Base-by-base conservation (phyloP, 805 yeast genomes). In the Candida fluviatilis region DNA sequence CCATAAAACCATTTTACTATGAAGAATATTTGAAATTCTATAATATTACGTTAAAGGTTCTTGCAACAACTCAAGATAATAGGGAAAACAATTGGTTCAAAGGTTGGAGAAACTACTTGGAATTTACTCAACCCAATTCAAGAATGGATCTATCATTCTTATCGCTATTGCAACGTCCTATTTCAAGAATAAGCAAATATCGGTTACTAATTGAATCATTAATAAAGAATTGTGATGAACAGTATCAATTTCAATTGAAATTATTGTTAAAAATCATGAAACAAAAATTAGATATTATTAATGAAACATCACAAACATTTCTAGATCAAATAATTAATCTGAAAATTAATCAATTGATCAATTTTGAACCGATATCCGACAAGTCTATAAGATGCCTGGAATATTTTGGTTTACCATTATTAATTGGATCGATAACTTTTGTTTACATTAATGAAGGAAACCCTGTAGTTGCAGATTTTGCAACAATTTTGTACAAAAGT, bases 151-250 rank as follows among this genome's bases (percentile, higher is more conserved):
- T 77, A 18, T 71, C 83, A 4, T 75, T 80, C 35, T 48, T 54
- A 23, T 77, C 83, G 0, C 60, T 79, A 43, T 54, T 75, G 19
- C 80, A 76, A 47, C 69, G 67, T 53, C 84, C 85, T 3, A 61
- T 76, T 8, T 55, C 71, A 29, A 54, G 84, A 44, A 58, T 74
- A 6, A 54, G 71, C 3, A 75, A 76, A 45, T 78, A 78, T 49
- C 64, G 69, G 38, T 56, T 78, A 25, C 64, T 78, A n/a, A 45
- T 75, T n/a, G 74, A 72, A 21, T 58, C 73, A 13, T 41, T 13
- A 25, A 14, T 18, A 34, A 44, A 27, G 5, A 11, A 18, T 18
- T 21, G 34, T 31, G 14, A 17, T 11, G 15, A n/a, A 26, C 14
- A 1, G 45, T 73, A 28, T 37, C 52, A 6, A 61, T 65, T 26